These are phyloP conservation scores for Ananas comosus DNA, from an alignment of 176 grass and related monocot genomes.

Conservation along the genomic window DNA sequence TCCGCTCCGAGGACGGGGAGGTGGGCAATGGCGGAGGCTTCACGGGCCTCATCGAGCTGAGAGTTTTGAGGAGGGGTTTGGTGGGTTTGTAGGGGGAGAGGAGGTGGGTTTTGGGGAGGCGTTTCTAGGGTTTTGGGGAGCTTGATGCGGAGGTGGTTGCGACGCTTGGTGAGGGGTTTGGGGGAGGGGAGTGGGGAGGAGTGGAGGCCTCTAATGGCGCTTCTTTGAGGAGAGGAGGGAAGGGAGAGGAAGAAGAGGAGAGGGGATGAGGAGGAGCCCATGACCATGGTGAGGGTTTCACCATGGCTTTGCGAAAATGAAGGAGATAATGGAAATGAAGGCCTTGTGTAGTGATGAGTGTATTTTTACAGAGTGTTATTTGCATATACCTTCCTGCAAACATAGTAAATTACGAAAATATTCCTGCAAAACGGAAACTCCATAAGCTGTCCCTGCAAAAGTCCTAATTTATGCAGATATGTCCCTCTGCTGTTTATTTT, in stretches of 20 bases:
- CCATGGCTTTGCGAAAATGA: neutral
- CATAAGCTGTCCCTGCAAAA: too few relatives aligned
- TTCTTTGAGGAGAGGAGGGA: neutral
- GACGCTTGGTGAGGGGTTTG: slow-evolving; percentile 25
- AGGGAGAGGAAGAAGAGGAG: neutral
- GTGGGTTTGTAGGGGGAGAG: neutral
- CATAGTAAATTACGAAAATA: too few relatives aligned
- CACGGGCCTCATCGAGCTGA: neutral
- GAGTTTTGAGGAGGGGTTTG: neutral
- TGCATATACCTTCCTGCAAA: too few relatives aligned
- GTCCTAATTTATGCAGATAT: too few relatives aligned
- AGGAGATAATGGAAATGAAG: neutral
- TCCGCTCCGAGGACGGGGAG: neutral
- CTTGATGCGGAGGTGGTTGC: slow-evolving; percentile 23
- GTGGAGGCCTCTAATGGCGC: neutral
- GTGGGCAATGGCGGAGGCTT: neutral
- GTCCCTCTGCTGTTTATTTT: too few relatives aligned
- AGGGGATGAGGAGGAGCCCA: neutral
- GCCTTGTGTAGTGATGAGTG: neutral
- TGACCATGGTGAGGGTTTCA: neutral
- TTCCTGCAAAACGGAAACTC: too few relatives aligned
- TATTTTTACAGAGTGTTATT: too few relatives aligned
- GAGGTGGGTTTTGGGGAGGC: neutral
- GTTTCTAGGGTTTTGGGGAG: slow-evolving; percentile 16
- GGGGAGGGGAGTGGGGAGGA: neutral